phyloP scores from a whole-genome alignment of 805 yeast genomes.

The Candida michaelii region DNA sequence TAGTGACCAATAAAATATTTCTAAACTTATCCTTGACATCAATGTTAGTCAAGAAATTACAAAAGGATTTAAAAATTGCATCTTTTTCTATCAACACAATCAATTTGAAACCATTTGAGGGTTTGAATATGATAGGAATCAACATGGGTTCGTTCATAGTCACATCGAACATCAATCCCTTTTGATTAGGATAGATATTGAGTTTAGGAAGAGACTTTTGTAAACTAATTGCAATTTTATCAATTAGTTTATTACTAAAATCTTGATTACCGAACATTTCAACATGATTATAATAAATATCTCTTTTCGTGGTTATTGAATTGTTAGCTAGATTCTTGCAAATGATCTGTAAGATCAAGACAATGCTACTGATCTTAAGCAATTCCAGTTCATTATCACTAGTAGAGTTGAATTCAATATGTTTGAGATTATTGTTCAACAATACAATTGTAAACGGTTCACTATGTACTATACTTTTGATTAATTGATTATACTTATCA shows the following conservation, averaged over 20 bases:
- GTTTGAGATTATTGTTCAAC: not conserved
- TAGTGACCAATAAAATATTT: slow-evolving; percentile 46
- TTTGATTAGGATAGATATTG: slow-evolving; percentile 52
- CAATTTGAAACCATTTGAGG: not conserved
- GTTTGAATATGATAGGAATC: slow-evolving; percentile 17
- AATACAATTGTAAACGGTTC: not conserved
- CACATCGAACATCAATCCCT: slow-evolving; percentile 49
- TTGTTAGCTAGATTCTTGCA: slow-evolving; percentile 1
- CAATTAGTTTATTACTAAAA: slow-evolving; percentile 39
- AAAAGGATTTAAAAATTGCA: slow-evolving; percentile 36
- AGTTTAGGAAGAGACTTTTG: slow-evolving; percentile 38
- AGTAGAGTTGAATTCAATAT: not conserved
- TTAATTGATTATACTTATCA: not conserved
- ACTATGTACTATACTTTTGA: not conserved
- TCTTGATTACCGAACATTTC: slow-evolving; percentile 47
- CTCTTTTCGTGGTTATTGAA: slow-evolving; percentile 47
- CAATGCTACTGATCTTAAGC: slow-evolving; percentile 1
- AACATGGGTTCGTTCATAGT: slow-evolving; percentile 17
- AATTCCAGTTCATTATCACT: slow-evolving; percentile 4
- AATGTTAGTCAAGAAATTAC: slow-evolving; percentile 1
- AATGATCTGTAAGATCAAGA: not conserved
- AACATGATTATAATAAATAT: slow-evolving; percentile 59
- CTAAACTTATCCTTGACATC: not conserved
- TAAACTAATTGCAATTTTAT: slow-evolving; percentile 37
- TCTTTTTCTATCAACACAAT: slow-evolving; percentile 40